phyloP scores from a whole-genome alignment of 257 asterid species.

The Solanum chaucha region DNA sequence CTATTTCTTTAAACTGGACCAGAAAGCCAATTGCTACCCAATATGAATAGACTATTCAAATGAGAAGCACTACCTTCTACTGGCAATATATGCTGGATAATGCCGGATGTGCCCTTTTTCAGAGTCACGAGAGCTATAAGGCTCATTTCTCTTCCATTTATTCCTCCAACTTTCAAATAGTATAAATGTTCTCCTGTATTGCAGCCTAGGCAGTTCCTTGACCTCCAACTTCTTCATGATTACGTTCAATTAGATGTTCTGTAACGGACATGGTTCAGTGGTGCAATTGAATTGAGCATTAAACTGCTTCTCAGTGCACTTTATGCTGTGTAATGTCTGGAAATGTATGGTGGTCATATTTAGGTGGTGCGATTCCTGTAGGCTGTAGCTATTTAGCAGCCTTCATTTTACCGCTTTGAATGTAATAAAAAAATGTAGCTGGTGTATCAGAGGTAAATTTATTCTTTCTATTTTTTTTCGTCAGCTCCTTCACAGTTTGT shows the following conservation, averaged over 20 bases:
- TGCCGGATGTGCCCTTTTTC: background rate
- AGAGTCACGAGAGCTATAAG: background rate
- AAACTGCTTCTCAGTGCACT: background rate
- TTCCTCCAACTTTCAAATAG: background rate
- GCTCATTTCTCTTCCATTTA: background rate
- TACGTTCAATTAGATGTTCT: background rate
- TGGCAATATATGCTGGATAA: background rate
- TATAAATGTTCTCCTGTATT: background rate
- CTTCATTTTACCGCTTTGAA: background rate
- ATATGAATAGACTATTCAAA: background rate
- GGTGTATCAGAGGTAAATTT: background rate
- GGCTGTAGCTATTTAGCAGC: background rate
- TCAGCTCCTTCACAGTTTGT: background rate
- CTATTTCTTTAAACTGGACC: background rate
- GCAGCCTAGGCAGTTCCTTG: background rate
- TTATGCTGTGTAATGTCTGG: background rate
- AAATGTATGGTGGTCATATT: background rate
- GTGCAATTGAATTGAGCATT: background rate
- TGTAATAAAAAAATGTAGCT: background rate
- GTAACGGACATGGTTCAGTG: background rate
- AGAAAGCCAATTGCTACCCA: background rate
- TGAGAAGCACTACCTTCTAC: background rate
- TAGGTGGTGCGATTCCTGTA: background rate
- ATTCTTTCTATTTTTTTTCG: background rate
- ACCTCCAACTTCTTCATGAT: background rate